Evolutionary conservation across 495 filamentous ascomycete genomes (phyloP), one percentile per base, ranked within the genome.

Genomic region (Diplogelasinospora grovesii): DNA sequence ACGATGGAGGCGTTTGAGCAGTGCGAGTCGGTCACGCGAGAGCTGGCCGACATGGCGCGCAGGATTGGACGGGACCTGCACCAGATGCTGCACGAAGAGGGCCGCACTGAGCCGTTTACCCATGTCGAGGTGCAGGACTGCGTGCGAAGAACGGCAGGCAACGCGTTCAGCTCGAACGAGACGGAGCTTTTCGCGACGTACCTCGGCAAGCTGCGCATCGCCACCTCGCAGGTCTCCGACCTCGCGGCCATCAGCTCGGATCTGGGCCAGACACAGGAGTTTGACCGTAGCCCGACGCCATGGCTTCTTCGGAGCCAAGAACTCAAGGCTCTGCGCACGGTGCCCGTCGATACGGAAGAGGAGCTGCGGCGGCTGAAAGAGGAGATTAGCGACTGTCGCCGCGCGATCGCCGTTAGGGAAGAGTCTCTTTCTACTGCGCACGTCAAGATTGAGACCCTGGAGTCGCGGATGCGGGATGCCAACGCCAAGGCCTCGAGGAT

Each of bases 391-490:
- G 83, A 78, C 53, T 80, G 70, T 22, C 70, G 75, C 0, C 74
- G 76, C 54, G 75, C 69, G 50, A 79, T 78, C 50, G 78, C 78
- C 7, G 65, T 81, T 30, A 72, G 77, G 21, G 82, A 89, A 26
- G 70, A 83, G 42, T 68, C 68, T 18, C 65, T 87, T 14, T 82
- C 84, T 48, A 85, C 86, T 22, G 73, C 87, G 8, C 75, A 78
- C 3, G 83, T 95, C 45, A 93, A 94, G 60, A 90, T 95, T 53
- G 92, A 96, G 61, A 85, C 86, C 4, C 81, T 97, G 30, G 89
- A 95, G 55, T 72, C 74, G 16, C 73, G 82, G 11, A 84, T 81
- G 73, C 78, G 84, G 27, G 89, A 94, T 49, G 77, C 85, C 9
- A 76, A 82, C 22, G 83, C 86, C 43, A 81, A 83, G 56, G 65